Evolutionary conservation across 2,329 filamentous ascomycete species (phyloP).

Genomic region (Tolypocladium pustulatum): DNA sequence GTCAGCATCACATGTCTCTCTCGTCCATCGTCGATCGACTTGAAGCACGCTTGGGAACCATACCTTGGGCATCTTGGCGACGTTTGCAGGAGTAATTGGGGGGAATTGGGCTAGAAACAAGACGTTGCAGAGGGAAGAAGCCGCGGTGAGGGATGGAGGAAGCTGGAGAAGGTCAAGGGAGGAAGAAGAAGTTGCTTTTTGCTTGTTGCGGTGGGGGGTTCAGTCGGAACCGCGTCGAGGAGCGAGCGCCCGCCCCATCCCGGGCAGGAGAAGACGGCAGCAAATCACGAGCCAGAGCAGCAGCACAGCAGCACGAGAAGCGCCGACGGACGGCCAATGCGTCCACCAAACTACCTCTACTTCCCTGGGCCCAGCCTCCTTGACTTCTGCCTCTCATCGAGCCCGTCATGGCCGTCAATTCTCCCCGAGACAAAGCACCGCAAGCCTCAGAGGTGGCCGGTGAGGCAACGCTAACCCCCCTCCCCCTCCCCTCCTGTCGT

Average conservation of each 20-base stretch:
- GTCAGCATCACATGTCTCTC: background rate
- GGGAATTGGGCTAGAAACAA: background rate
- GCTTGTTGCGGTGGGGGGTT: background rate
- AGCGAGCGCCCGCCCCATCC: background rate
- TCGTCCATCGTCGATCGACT: background rate
- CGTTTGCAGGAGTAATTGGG: background rate
- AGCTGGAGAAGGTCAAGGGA: background rate
- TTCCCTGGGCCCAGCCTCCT: background rate
- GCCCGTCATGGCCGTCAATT: background rate
- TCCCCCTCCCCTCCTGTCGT: background rate
- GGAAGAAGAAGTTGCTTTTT: background rate
- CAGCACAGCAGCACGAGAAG: background rate
- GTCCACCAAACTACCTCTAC: background rate
- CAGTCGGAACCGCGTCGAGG: background rate
- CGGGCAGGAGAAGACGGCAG: background rate
- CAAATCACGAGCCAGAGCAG: background rate
- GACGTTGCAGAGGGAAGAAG: background rate
- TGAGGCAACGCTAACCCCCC: background rate
- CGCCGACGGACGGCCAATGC: background rate
- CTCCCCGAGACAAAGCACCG: background rate
- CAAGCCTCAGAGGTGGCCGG: too few relatives aligned
- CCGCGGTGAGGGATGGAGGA: background rate
- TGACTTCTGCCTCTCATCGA: too few relatives aligned
- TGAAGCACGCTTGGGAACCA: background rate
- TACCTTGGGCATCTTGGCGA: background rate